Evolutionary conservation across 371 early-diverging fungal species (phyloP).

Genomic region (Dentiscutata heterogama): DNA sequence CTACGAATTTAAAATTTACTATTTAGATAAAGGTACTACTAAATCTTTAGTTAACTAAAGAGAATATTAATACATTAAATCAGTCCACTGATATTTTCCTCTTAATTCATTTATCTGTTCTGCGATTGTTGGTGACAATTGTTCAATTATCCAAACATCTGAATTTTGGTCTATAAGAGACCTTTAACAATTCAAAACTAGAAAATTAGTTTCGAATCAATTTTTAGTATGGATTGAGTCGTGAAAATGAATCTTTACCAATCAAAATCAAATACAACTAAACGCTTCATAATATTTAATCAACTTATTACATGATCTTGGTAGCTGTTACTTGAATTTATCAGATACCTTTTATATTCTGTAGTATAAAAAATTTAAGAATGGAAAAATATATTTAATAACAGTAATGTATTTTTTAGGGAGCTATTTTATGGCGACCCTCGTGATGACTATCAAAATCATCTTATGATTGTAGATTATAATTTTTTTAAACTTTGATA

Average conservation of each 20-base stretch:
- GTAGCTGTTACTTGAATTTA: too few species aligned
- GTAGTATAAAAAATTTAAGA: too few species aligned
- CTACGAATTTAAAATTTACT: conserved; percentile 47
- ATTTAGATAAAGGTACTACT: not conserved
- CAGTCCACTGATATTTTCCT: conserved; percentile 73
- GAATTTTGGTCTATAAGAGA: conserved; percentile 80
- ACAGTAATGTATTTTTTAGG: too few species aligned
- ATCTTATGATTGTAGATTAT: too few species aligned
- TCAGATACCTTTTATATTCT: too few species aligned
- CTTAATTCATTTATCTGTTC: conserved; percentile 48
- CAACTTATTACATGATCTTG: too few species aligned
- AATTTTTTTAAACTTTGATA: too few species aligned
- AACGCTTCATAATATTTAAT: too few species aligned
- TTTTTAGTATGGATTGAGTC: not conserved
- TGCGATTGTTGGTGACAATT: conserved; percentile 58
- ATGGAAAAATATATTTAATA: too few species aligned
- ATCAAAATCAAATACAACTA: conserved; percentile 20
- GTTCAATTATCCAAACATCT: conserved; percentile 68
- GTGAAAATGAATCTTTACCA: not conserved
- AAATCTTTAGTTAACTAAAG: not conserved
- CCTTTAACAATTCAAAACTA: conserved; percentile 51
- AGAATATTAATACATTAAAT: conserved; percentile 65
- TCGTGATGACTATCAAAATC: too few species aligned
- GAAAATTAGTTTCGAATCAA: not conserved
- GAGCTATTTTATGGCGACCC: too few species aligned